These are phyloP conservation scores for Diaporthe citriasiana DNA, from an alignment of 2,329 filamentous ascomycete species.

Conservation along the genomic window DNA sequence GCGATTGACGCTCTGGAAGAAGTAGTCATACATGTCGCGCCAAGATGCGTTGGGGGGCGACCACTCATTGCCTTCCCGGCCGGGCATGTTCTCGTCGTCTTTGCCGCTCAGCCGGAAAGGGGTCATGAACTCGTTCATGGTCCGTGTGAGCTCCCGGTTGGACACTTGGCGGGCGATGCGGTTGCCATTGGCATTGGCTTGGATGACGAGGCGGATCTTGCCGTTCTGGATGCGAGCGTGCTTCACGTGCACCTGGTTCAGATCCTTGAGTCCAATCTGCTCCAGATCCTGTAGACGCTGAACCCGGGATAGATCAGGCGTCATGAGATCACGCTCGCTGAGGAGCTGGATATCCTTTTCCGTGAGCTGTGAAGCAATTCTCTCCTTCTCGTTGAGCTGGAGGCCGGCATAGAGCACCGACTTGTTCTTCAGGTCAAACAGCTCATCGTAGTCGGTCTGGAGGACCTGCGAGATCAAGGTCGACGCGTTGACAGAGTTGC, in stretches of 20 bases:
- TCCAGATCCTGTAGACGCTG: conserved; percentile 55
- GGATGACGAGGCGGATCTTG: conserved; percentile 58
- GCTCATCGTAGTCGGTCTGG: conserved; percentile 63
- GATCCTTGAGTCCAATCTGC: conserved; percentile 57
- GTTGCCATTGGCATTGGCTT: conserved; percentile 52
- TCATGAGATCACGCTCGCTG: conserved; percentile 58
- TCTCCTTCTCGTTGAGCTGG: conserved; percentile 56
- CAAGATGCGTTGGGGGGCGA: conserved; percentile 57
- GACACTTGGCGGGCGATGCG: conserved; percentile 49
- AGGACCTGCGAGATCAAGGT: conserved; percentile 57
- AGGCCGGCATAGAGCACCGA: conserved; percentile 60
- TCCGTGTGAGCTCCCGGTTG: conserved; percentile 56
- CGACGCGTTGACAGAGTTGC: conserved; percentile 48
- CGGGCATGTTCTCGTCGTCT: conserved; percentile 37
- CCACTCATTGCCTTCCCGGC: conserved; percentile 48
- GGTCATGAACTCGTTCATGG: conserved; percentile 57
- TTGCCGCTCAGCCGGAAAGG: conserved; percentile 51
- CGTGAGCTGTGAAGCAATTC: conserved; percentile 54
- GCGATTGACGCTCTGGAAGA: conserved; percentile 52
- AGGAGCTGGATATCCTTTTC: conserved; percentile 59
- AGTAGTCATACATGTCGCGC: conserved; percentile 56
- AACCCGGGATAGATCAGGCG: conserved; percentile 59
- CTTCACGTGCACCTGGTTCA: conserved; percentile 55
- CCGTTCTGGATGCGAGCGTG: conserved; percentile 59
- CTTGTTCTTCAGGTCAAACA: conserved; percentile 60